These are phyloP conservation scores for Penicillium soppii DNA, from an alignment of 495 filamentous ascomycete genomes.

Conservation along the genomic window DNA sequence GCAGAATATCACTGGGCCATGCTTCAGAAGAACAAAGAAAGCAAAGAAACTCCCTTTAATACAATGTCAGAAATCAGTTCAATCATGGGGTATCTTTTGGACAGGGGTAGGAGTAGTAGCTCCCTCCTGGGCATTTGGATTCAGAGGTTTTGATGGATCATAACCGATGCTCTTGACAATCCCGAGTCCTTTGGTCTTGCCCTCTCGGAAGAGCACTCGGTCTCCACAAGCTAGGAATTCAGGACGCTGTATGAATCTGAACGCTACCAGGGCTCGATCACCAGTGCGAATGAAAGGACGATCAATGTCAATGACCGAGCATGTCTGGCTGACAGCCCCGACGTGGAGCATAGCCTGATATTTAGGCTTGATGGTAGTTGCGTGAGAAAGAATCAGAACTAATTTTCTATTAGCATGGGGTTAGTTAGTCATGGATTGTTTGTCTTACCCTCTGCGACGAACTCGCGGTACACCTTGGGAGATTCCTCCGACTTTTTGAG, in stretches of 20 bases:
- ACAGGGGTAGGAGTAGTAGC: slow-evolving; percentile 1
- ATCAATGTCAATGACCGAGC: slow-evolving; percentile 96
- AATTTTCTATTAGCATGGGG: slow-evolving; percentile 12
- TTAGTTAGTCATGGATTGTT: neutral
- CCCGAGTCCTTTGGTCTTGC: slow-evolving; percentile 90
- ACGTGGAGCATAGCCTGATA: slow-evolving; percentile 99
- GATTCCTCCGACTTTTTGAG: slow-evolving; percentile 74
- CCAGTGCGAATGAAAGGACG: slow-evolving; percentile 93
- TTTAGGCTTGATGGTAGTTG: slow-evolving; percentile 96
- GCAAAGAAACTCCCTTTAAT: neutral
- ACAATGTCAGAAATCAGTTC: neutral
- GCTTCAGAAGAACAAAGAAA: neutral
- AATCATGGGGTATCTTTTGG: slow-evolving; percentile 9
- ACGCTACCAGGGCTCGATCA: slow-evolving; percentile 87
- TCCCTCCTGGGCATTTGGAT: slow-evolving; percentile 21
- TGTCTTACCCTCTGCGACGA: slow-evolving; percentile 79
- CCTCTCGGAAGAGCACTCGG: slow-evolving; percentile 89
- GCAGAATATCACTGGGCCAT: neutral
- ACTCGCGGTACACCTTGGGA: slow-evolving; percentile 84
- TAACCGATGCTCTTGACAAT: slow-evolving; percentile 94
- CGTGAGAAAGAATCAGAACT: slow-evolving; percentile 94
- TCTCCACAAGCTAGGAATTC: slow-evolving; percentile 90
- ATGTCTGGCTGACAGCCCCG: slow-evolving; percentile 91
- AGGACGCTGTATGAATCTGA: slow-evolving; percentile 92
- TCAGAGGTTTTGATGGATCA: slow-evolving; percentile 62